phyloP scores from a whole-genome alignment of 768 basidiomycete species.

The Tylopilus felleus region DNA sequence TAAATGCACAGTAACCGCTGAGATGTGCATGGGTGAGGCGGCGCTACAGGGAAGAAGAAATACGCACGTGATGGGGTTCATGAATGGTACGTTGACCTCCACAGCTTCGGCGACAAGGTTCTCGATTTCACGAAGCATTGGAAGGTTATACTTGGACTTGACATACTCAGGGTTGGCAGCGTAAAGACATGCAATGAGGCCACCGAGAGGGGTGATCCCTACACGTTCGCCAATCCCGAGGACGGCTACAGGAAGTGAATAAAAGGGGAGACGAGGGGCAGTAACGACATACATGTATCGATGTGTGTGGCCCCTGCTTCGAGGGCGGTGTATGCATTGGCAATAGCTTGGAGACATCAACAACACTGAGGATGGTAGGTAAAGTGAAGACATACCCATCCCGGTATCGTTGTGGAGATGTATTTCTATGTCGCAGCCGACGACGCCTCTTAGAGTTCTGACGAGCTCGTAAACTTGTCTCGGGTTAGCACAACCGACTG shows the following conservation, averaged over 20 bases:
- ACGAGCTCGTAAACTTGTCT: slow-evolving; percentile 98
- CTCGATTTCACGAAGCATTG: slow-evolving; percentile 97
- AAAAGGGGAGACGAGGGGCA: not conserved
- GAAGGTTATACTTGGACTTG: slow-evolving; percentile 98
- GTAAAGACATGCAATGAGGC: slow-evolving; percentile 93
- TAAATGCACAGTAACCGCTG: slow-evolving; percentile 99
- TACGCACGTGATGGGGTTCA: slow-evolving; percentile 85
- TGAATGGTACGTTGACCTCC: slow-evolving; percentile 96
- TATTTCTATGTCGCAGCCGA: slow-evolving; percentile 95
- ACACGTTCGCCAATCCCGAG: slow-evolving; percentile 99
- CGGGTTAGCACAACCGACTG: slow-evolving; percentile 98
- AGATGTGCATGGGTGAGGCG: not conserved
- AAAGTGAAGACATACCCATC: slow-evolving; percentile 57
- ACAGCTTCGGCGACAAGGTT: slow-evolving; percentile 99
- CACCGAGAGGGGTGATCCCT: slow-evolving; percentile 97
- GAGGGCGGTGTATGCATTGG: slow-evolving; percentile 96
- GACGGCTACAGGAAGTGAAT: slow-evolving; percentile 51
- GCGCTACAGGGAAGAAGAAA: not conserved
- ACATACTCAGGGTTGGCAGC: slow-evolving; percentile 98
- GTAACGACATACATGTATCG: slow-evolving; percentile 75
- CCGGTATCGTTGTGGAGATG: slow-evolving; percentile 99
- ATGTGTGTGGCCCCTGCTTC: slow-evolving; percentile 99
- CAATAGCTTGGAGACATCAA: slow-evolving; percentile 62
- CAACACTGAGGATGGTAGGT: not conserved
- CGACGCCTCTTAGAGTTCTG: slow-evolving; percentile 92